Base-by-base conservation (phyloP, 148 eudicot genomes). In the Rhododendron griersonianum region DNA sequence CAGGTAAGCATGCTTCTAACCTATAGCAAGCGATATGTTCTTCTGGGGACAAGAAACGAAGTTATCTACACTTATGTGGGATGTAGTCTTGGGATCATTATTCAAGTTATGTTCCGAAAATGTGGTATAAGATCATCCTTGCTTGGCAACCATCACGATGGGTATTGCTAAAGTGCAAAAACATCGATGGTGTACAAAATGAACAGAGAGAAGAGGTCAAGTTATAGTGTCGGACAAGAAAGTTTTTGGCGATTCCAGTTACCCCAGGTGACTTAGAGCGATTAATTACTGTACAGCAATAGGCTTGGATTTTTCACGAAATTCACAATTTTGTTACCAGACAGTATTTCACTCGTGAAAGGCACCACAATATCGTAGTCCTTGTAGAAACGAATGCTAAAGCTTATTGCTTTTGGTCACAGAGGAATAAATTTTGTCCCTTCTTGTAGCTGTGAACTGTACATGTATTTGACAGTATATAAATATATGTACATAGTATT, bases 211-310 rank as follows among this genome's bases (percentile, higher is more conserved):
- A 23, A 23, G 39, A 37, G 71, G 47, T 51, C 35, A 75, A 11
- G 63, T 23, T 75, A n/a, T 10, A 13, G 28, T 13, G 3, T 13
- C 8, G 21, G 41, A 23, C 51, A 53, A 33, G 3, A 47, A 47
- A 53, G 47, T 33, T 51, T 73, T 37, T 84, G 69, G 10, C 23
- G 18, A 55, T 53, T 71, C 69, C 44, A 65, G 19, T 84, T 19
- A n/a, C 37, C 67, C 14, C 50, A 53, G 28, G 23, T 71, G 18
- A 13, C 6, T 87, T 83, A 77, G 33, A 51, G 23, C 37, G 30
- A 73, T 16, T 53, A 25, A 51, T 25, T 84, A 15, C 35, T 84
- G 89, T 87, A 87, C 74, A 87, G 86, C 75, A 71, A 8, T 57
- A 73, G 89, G 44, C 45, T 61, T 73, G 82, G 50, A 10, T 50